phyloP scores from a whole-genome alignment of 805 yeast species.

The Spathaspora gorwiae region DNA sequence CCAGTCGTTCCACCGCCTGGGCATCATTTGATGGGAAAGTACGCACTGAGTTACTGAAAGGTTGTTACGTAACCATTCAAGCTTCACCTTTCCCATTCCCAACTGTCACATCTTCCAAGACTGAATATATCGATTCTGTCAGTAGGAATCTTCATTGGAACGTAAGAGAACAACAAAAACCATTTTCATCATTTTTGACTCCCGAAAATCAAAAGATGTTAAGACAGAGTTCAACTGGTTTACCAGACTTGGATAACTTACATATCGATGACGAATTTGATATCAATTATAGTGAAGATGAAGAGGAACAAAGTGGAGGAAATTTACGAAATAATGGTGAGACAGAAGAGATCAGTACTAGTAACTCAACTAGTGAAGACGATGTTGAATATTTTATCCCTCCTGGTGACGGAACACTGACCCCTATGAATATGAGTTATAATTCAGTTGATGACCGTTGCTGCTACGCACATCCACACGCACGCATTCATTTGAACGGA shows the following conservation, averaged over 20 bases:
- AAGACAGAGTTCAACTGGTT: neutral
- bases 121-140: slow-evolving; percentile 80
- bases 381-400: slow-evolving; percentile 19
- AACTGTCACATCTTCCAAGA: slow-evolving; percentile 69
- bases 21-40: slow-evolving; percentile 94
- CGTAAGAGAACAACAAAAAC: slow-evolving; percentile 81
- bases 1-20: slow-evolving; percentile 90
- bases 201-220: slow-evolving; percentile 5
- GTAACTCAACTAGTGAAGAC: neutral
- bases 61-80: slow-evolving; percentile 79
- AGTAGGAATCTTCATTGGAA: slow-evolving; percentile 91
- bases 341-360: neutral
- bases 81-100: slow-evolving; percentile 95
- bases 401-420: slow-evolving; percentile 25
- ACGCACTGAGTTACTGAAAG: slow-evolving; percentile 72
- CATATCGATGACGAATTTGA: slow-evolving; percentile 27
- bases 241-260: slow-evolving; percentile 8
- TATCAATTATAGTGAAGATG: slow-evolving; percentile 31
- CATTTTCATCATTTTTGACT: slow-evolving; percentile 39
- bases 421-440: slow-evolving; percentile 21
- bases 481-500: slow-evolving; percentile 24
- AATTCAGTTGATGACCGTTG: slow-evolving; percentile 30
- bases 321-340: neutral
- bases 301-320: neutral
- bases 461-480: slow-evolving; percentile 43